phyloP scores from a whole-genome alignment of 805 yeast species.

The Starmerella apicola region DNA sequence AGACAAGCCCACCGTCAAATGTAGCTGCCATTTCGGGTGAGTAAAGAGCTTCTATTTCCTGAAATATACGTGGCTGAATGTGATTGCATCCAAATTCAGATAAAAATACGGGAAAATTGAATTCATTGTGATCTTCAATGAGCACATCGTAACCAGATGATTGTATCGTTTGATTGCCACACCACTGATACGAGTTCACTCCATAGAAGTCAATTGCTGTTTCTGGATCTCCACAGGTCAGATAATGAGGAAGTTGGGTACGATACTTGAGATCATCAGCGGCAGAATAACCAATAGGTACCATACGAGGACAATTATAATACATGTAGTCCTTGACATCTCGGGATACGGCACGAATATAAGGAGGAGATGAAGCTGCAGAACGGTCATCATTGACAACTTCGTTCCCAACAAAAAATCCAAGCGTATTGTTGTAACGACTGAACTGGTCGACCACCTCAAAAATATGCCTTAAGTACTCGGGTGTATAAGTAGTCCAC shows the following conservation, averaged over 20 bases:
- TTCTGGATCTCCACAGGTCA: constrained; percentile 59
- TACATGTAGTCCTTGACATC: constrained; percentile 68
- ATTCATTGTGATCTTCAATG: constrained; percentile 56
- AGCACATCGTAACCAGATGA: constrained; percentile 66
- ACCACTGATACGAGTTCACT: constrained; percentile 70
- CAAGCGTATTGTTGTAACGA: constrained; percentile 76
- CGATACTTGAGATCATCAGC: constrained; percentile 82
- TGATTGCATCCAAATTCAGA: constrained; percentile 90
- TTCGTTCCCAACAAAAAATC: constrained; percentile 87
- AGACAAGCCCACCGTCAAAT: constrained; percentile 77
- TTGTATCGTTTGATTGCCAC: constrained; percentile 74
- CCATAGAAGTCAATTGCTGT: constrained; percentile 59
- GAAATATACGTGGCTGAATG: constrained; percentile 64
- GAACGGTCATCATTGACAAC: constrained; percentile 70
- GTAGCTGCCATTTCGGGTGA: constrained; percentile 59
- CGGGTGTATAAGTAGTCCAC: constrained; percentile 69
- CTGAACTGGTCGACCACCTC: constrained; percentile 71
- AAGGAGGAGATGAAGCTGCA: constrained; percentile 49
- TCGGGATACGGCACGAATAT: constrained; percentile 62
- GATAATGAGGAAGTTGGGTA: constrained; percentile 60
- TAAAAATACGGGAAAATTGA: constrained; percentile 66
- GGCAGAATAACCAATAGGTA: constrained; percentile 93
- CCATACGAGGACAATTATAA: constrained; percentile 43
- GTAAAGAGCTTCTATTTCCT: constrained; percentile 59
- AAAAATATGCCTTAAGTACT: constrained; percentile 63